Evolutionary conservation across 2,329 filamentous ascomycete genomes (phyloP).

Genomic region (Scytalidium lignicola): DNA sequence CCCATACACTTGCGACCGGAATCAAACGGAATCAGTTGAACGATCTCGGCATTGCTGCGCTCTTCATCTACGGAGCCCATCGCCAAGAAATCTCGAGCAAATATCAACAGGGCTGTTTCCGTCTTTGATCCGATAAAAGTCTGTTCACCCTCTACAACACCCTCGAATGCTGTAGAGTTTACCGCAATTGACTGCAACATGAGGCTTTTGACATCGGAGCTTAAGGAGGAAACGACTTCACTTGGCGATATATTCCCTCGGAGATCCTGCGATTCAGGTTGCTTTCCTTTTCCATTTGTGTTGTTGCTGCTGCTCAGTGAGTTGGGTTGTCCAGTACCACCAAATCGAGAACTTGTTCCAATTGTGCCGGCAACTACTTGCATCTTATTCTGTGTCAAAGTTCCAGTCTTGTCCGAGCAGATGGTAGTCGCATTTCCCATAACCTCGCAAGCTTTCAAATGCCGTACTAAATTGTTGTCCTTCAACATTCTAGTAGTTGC

Average conservation of each 20-base stretch:
- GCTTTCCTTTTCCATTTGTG: slow-evolving; percentile 15
- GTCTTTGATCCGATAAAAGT: slow-evolving; percentile 73
- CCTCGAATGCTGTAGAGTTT: slow-evolving; percentile 67
- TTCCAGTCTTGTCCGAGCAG: slow-evolving; percentile 76
- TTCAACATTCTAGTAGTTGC: slow-evolving; percentile 64
- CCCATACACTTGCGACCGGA: slow-evolving; percentile 62
- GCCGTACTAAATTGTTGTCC: slow-evolving; percentile 65
- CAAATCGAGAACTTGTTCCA: slow-evolving; percentile 53
- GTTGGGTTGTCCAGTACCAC: slow-evolving; percentile 27
- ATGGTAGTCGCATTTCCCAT: slow-evolving; percentile 71
- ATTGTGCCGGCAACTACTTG: slow-evolving; percentile 69
- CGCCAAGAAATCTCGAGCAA: slow-evolving; percentile 60
- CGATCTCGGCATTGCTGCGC: slow-evolving; percentile 55
- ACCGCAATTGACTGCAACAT: slow-evolving; percentile 60
- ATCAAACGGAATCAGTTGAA: slow-evolving; percentile 40
- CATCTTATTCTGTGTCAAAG: slow-evolving; percentile 71
- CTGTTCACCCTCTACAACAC: slow-evolving; percentile 51
- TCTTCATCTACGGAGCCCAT: slow-evolving; percentile 58
- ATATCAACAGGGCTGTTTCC: slow-evolving; percentile 68
- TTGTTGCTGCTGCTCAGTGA: slow-evolving; percentile 1
- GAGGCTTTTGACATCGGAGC: slow-evolving; percentile 29
- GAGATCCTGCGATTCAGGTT: slow-evolving; percentile 11
- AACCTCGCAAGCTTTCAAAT: slow-evolving; percentile 63
- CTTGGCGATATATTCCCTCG: slow-evolving; percentile 21
- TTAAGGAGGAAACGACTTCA: slow-evolving; percentile 24